Evolutionary conservation across 305 asterid genomes (phyloP).

Genomic region (Lippia alba): DNA sequence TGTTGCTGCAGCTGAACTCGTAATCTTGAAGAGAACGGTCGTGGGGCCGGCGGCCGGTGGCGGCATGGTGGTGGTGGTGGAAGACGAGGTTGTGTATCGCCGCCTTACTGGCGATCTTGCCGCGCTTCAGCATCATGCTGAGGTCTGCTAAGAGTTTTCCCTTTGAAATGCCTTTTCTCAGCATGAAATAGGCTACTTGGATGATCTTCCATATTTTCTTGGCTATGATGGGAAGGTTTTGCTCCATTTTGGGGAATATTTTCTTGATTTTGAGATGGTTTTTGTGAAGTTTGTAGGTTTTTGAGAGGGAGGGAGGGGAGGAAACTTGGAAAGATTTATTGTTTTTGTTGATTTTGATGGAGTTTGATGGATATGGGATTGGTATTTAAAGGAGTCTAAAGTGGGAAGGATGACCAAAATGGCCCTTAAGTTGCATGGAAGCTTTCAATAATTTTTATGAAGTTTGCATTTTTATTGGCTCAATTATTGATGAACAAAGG

Average conservation of each 20-base stretch:
- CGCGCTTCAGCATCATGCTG: constrained; percentile 52
- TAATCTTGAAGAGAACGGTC: constrained; percentile 39
- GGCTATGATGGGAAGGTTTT: constrained; percentile 48
- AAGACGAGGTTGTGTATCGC: constrained; percentile 56
- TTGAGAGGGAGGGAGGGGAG: constrained; percentile 19
- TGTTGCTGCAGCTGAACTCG: constrained; percentile 76
- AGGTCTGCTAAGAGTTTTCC: constrained; percentile 46
- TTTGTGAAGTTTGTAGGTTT: neutral
- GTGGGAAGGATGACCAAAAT: constrained; percentile 5
- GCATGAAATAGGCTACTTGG: constrained; percentile 42
- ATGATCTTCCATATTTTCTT: constrained; percentile 49
- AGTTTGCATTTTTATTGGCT: neutral
- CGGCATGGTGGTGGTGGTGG: constrained; percentile 47
- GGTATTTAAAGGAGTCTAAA: constrained; percentile 43
- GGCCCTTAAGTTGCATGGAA: constrained; percentile 11
- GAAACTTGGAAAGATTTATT: constrained; percentile 22
- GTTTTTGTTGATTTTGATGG: constrained; percentile 24
- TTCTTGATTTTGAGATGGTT: neutral
- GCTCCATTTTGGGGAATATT: constrained; percentile 45
- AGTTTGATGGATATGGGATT: constrained; percentile 19
- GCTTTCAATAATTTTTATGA: neutral
- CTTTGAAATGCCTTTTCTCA: constrained; percentile 57
- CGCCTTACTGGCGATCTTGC: constrained; percentile 59
- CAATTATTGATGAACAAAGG: constrained; percentile 11
- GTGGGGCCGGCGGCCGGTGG: constrained; percentile 36